These are phyloP conservation scores for Hordeum vulgare DNA, from an alignment of 176 grass and related monocot genomes.

Conservation along the genomic window MorexV3_pseudomolecules_assembly NC_058518.1:495288537-495289036, in stretches of 20 bases:
- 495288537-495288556: too few relatives aligned
- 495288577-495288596: too few relatives aligned
- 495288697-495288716: constrained; percentile 49
- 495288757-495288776: constrained; percentile 31
- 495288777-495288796: constrained; percentile 15
- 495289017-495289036: constrained; percentile 50
- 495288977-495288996: constrained; percentile 55
- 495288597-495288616: too few relatives aligned
- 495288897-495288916: too few relatives aligned
- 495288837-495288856: constrained; percentile 54
- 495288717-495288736: constrained; percentile 44
- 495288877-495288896: constrained; percentile 37
- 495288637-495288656: too few relatives aligned
- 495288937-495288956: too few relatives aligned
- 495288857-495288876: constrained; percentile 37
- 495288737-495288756: constrained; percentile 39
- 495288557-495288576: too few relatives aligned
- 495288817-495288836: constrained; percentile 52
- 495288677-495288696: constrained; percentile 9
- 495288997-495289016: constrained; percentile 59
- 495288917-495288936: too few relatives aligned
- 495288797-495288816: constrained; percentile 59
- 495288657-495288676: not conserved
- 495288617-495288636: too few relatives aligned
- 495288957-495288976: constrained; percentile 55